Base-by-base conservation (phyloP, 768 basidiomycete species). In the Kondoa malvinella region DNA sequence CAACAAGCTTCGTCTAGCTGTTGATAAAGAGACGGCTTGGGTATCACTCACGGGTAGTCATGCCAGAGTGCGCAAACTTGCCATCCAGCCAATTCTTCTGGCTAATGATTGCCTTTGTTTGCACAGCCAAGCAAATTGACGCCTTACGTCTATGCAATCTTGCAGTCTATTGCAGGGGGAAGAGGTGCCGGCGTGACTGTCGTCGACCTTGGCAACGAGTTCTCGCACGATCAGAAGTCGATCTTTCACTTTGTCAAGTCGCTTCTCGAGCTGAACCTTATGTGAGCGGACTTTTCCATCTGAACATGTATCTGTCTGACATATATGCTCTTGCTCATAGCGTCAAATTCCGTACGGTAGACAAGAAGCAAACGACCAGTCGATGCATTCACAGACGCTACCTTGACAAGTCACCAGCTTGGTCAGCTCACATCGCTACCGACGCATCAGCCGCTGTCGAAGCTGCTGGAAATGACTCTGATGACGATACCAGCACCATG, bases 171-270 rank as follows among this genome's bases (percentile, higher is more conserved):
- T 71, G 86, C 88, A n/a, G 82, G 87, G 40, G 87, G 86, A 1
- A 79, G 89, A 68, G 86, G 87, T 68, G 78, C 81, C 25, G 90
- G 90, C 14, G 82, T 88, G 17, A 86, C 87, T 4, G 85, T 87
- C 59, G 83, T 90, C 15, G 83, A 87, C 33, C 80, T 94, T 16
- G 87, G 87, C 29, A 83, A 84, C 72, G 81, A 83, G 73, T 86
- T 89, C 12, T 83, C 83, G 62, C 90, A 92, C 73, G 89, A 91
- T 74, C 88, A 88, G 75, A 92, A 91, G 77, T 87, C 87, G 1
- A 88, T 88, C 71, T 89, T 88, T 75, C 92, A 92, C 77, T 83
- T 90, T 68, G 83, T 89, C 67, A 83, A 84, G 71, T 85, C 88
- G 71, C 79, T 92, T 21, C 80, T 85, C 1, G 84, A 86, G 64